phyloP scores from a whole-genome alignment of 257 asterid species.

The Capsicum baccatum region DNA sequence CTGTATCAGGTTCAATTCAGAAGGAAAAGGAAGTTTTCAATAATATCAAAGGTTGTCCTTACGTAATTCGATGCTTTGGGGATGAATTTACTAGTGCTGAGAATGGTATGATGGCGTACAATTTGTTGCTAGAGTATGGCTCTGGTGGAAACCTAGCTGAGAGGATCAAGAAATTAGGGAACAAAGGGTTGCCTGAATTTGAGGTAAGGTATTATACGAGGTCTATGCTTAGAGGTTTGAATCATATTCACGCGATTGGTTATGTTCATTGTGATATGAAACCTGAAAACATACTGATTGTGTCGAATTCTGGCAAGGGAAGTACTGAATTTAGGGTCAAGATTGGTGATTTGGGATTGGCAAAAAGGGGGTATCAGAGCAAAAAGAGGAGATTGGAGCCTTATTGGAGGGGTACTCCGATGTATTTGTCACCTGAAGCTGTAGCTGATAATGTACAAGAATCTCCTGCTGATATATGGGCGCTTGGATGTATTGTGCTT shows the following conservation, averaged over 20 bases:
- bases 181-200: constrained; percentile 59
- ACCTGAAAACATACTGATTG: constrained; percentile 74
- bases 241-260: constrained; percentile 59
- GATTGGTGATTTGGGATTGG: constrained; percentile 85
- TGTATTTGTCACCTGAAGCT: constrained; percentile 79
- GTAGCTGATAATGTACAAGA: constrained; percentile 68
- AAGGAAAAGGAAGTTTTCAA: constrained; percentile 78
- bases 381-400: constrained; percentile 76
- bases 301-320: constrained; percentile 32
- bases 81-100: constrained; percentile 80
- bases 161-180: constrained; percentile 56
- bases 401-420: constrained; percentile 83
- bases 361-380: constrained; percentile 64
- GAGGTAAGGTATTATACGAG: constrained; percentile 63
- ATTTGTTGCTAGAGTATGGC: constrained; percentile 82
- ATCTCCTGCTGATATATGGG: constrained; percentile 79
- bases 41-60: constrained; percentile 66
- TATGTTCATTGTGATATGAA: constrained; percentile 95
- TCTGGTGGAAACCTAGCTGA: constrained; percentile 86
- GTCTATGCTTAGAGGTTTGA: constrained; percentile 69
- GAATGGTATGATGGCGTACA: constrained; percentile 77
- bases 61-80: constrained; percentile 73
- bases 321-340: constrained; percentile 55
- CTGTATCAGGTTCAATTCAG: constrained; percentile 86
- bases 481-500: constrained; percentile 77